Conservation (phyloP, 495 filamentous ascomycete genomes). For the Evernia prunastri region DNA sequence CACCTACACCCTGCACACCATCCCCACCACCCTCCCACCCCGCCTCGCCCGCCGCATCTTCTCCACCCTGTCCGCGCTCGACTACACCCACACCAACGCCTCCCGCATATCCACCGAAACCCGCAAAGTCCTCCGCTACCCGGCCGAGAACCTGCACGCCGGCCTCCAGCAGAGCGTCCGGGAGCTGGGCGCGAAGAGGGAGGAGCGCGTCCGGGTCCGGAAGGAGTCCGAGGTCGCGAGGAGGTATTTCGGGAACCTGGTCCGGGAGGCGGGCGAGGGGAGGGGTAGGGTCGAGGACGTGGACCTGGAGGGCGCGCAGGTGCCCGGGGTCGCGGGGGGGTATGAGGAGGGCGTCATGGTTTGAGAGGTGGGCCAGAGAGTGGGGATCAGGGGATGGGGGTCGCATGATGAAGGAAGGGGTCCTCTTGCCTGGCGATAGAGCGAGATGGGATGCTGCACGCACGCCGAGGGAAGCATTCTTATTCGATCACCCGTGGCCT, state of each 20-base stretch:
- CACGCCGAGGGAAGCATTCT: not conserved
- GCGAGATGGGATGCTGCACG: not conserved
- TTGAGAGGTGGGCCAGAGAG: conserved; percentile 1
- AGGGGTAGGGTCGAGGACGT: conserved; percentile 66
- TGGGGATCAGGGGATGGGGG: not conserved
- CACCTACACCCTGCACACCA: conserved; percentile 74
- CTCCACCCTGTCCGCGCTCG: conserved; percentile 64
- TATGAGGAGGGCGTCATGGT: conserved; percentile 26
- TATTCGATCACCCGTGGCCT: not conserved
- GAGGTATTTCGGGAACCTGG: conserved; percentile 83
- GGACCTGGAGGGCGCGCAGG: conserved; percentile 65
- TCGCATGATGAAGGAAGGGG: not conserved
- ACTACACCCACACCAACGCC: conserved; percentile 88
- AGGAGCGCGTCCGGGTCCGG: conserved; percentile 71
- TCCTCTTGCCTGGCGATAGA: not conserved
- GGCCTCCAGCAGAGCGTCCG: conserved; percentile 76
- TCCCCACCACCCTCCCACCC: conserved; percentile 80
- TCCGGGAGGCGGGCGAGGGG: conserved; percentile 67
- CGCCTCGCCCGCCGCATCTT: conserved; percentile 82
- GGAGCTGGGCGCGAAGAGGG: conserved; percentile 65
- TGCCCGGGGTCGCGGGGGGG: conserved; percentile 39
- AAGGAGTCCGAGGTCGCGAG: conserved; percentile 68
- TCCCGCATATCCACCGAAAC: conserved; percentile 74
- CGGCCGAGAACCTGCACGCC: conserved; percentile 72
- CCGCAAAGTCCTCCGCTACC: conserved; percentile 77